These are phyloP conservation scores for Russula sp. DNA, from an alignment of 768 basidiomycete genomes.

Conservation along the genomic window DNA sequence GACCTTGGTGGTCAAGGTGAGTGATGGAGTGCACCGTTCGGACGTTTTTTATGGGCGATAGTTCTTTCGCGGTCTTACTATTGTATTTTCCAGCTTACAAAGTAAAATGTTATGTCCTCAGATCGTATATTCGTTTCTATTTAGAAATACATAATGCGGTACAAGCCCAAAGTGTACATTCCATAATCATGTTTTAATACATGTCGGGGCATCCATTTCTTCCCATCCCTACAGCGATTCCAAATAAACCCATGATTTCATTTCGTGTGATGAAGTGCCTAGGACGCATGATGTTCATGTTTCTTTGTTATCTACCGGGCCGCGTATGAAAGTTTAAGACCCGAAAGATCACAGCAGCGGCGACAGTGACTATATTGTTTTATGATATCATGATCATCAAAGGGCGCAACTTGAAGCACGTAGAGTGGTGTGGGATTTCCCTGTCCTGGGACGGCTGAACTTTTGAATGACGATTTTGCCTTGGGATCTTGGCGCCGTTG, in stretches of 20 bases:
- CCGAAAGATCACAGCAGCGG: background rate
- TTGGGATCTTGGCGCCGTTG: no score
- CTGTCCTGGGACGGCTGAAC: background rate
- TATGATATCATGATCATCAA: background rate
- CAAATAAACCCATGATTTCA: constrained; percentile 1
- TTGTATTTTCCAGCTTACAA: background rate
- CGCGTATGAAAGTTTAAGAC: background rate
- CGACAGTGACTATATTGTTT: background rate
- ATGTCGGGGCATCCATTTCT: constrained; percentile 3
- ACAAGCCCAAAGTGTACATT: background rate
- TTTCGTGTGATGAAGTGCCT: constrained; percentile 6
- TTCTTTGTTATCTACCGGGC: background rate
- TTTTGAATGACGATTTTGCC: background rate
- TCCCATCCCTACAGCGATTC: constrained; percentile 1
- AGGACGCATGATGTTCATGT: background rate
- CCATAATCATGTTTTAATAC: background rate
- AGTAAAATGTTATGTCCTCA: no score
- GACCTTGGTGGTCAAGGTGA: no score
- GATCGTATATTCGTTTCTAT: background rate
- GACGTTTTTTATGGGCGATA: background rate
- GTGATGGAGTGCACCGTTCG: background rate
- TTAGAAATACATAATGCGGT: constrained; percentile 1
- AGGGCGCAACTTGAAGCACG: no score
- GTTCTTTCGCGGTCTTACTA: background rate
- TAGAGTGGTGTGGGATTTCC: background rate